Base-by-base conservation (phyloP, 1,284 basidiomycete genomes). In the Malassezia psittaci region DNA sequence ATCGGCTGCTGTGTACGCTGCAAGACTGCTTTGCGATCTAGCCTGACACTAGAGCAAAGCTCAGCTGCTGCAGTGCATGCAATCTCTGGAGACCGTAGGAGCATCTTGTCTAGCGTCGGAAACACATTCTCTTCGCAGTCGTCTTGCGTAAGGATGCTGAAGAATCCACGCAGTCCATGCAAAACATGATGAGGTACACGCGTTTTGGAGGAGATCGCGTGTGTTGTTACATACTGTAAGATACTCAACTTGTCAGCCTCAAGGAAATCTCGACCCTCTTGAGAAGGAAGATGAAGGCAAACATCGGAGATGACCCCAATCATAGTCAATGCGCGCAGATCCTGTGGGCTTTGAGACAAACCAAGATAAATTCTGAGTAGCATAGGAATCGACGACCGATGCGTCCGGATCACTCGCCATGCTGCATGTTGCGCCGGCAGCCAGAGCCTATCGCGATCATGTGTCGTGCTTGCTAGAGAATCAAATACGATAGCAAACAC, bases 91-190 rank as follows among this genome's bases (percentile, higher is more conserved):
- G 71, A 71, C 34, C 70, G 60, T 0, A 72, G 64, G 7, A 72
- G 60, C 65, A 68, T 68, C 58, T 72, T 72, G 43, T 69, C 63
- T 19, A 74, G 64, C 21, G 68, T 59, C 8, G 71, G 71, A 10
- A 67, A 54, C n/a, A 74, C 51, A 2, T 61, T 52, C 12, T 45
- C 34, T 4, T 60, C n/a, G 16, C 72, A 48, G 19, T 69, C 68
- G 2, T 63, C 42, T 16, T 58, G 50, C 32, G 63, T 60, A 29
- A 72, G 54, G 2, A 50, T 39, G 6, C 54, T 57, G 32, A 72
- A 39, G 45, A 72, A 74, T 40, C 63, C 62, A 29, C 60, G 48
- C 39, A 71, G 61, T 16, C 69, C 65, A 13, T 35, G 44, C 18
- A 61, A 29, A 7, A 62, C 51, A 43, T 62, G 60, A 8, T 46